Conservation (phyloP, 2,329 filamentous ascomycete genomes). For the Pestalotiopsis sp. region DNA sequence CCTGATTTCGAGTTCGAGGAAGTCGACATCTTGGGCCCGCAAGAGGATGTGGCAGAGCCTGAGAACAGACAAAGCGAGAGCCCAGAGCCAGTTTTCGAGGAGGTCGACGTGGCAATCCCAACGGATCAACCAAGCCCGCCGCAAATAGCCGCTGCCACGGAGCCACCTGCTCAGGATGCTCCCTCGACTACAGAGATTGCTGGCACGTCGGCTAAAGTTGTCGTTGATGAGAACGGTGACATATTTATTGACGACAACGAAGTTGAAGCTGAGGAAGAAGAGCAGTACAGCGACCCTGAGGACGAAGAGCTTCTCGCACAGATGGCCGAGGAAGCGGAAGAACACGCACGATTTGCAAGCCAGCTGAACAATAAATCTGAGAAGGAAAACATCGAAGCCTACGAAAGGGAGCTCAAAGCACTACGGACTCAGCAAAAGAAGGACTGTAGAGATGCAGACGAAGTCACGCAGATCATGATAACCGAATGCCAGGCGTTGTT, state of each 20-base stretch:
- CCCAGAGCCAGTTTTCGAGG: constrained; percentile 39
- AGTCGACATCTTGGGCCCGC: constrained; percentile 31
- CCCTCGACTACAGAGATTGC: constrained; percentile 17
- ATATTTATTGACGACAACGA: constrained; percentile 60
- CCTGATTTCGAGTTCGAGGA: constrained; percentile 41
- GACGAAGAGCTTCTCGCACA: constrained; percentile 88
- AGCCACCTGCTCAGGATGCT: constrained; percentile 28
- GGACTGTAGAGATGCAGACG: constrained; percentile 92
- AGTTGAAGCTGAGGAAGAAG: constrained; percentile 43
- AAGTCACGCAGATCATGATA: constrained; percentile 96
- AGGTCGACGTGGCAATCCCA: constrained; percentile 32
- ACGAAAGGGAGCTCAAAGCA: constrained; percentile 84
- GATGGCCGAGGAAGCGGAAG: constrained; percentile 87
- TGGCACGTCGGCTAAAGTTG: constrained; percentile 15
- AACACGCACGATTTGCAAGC: constrained; percentile 90
- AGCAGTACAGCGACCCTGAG: constrained; percentile 82
- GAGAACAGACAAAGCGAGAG: constrained; percentile 19
- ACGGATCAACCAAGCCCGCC: constrained; percentile 21
- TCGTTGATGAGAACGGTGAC: constrained; percentile 36
- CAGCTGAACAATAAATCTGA: constrained; percentile 78
- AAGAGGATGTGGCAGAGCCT: constrained; percentile 19
- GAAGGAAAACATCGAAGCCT: constrained; percentile 73
- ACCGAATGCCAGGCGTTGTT: constrained; percentile 92
- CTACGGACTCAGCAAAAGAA: constrained; percentile 95
- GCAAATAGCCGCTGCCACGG: constrained; percentile 10